Evolutionary conservation across 371 early-diverging fungal species (phyloP), one percentile per base, ranked within the genome.

Genomic region (Actinomucor elegans): DNA sequence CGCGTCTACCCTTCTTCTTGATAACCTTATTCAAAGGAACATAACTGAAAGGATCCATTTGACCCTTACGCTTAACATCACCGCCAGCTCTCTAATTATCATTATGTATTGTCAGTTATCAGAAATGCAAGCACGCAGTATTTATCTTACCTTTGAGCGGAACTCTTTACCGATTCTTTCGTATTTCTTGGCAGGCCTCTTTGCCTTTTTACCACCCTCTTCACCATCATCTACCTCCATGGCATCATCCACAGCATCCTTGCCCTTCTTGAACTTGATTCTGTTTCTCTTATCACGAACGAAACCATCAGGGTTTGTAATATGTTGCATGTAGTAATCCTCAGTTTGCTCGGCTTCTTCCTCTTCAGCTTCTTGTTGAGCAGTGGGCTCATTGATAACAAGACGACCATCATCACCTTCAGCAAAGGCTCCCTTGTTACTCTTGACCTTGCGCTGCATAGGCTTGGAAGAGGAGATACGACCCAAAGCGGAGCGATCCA

Each of bases 1-100:
- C 69, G 38, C 60, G 63, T 50, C 66, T 66, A 44, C 71, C 71
- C 66, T 76, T 79, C 61, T 73, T 72, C 62, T 75, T 81, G 48
- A 67, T 73, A 20, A 74, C 71, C 64, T 78, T 78, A 40, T 70
- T 78, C 57, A 98, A 79, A 43, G 98, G 97, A 38, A 98, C 84
- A 71, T 97, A 98, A n/a, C 95, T 94, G 66, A 83, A 95, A 33
- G 98, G 98, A 72, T 97, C 96, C 6, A 92, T 80, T 61, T 85
- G 85, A 29, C 90, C 91, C 59, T 83, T 81, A 56, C 81, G 82
- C 78, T 94, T 94, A 55, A 96, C 86, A 82, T 98, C 98, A 60
- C 97, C 97, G 28, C 83, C 74, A n/a, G 96, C 97, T 67, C 85
- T 82, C 86, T 73, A 57, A n/a, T 27, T n/a, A 15, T 1, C 12